These are phyloP conservation scores for Aspergillus brunneoviolaceus DNA, from an alignment of 2,329 filamentous ascomycete species.

Conservation along the genomic window DNA sequence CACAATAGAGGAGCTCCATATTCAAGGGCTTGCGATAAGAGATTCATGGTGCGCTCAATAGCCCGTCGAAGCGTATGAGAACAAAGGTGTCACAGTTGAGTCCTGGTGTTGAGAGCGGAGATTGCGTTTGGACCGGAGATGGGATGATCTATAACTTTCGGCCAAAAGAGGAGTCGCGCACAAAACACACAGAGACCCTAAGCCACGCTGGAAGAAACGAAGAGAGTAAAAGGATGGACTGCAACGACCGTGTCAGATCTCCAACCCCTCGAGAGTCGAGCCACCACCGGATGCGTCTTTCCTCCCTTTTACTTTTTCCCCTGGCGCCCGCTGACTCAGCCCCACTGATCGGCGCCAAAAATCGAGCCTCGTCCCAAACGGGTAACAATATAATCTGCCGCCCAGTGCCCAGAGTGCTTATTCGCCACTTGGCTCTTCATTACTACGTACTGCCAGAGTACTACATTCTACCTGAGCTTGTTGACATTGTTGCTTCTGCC, in stretches of 20 bases:
- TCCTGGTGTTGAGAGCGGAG: background rate
- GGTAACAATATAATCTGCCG: background rate
- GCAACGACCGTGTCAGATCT: background rate
- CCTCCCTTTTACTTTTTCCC: background rate
- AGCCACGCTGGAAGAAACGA: background rate
- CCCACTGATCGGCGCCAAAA: background rate
- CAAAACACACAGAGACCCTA: background rate
- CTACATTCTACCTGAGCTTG: too few species aligned
- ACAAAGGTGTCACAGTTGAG: background rate
- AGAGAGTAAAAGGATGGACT: background rate
- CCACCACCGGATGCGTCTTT: background rate
- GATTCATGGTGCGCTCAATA: slow-evolving; percentile 34
- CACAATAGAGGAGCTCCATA: slow-evolving; percentile 53
- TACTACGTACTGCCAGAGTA: too few species aligned
- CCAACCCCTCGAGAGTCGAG: background rate
- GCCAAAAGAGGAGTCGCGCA: background rate
- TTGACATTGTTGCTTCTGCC: background rate
- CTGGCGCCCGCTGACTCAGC: slow-evolving; percentile 5
- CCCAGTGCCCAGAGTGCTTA: background rate
- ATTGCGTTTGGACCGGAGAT: background rate
- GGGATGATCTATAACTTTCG: background rate
- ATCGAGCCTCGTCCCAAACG: background rate
- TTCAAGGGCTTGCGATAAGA: slow-evolving; percentile 42
- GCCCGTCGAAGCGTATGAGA: background rate
- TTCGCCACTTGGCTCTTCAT: background rate